Conservation (phyloP, 2,329 filamentous ascomycete genomes). For the Dendryphion nanum region DNA sequence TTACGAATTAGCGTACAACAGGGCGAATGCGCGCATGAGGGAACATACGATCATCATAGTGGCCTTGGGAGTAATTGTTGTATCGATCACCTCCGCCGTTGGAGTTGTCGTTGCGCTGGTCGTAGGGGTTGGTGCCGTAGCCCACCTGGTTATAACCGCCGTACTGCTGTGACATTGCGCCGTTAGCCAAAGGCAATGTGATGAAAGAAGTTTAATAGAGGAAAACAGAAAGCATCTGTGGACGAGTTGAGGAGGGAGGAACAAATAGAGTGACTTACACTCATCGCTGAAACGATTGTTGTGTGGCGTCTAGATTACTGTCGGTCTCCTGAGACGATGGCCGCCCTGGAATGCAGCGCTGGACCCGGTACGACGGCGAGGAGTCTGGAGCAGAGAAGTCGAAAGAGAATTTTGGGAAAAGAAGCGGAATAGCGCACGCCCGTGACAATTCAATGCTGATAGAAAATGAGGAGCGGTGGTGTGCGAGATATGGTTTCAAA, state of each 20-base stretch:
- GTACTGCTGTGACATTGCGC: conserved; percentile 36
- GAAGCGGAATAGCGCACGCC: too few relatives aligned
- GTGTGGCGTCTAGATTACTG: conserved; percentile 30
- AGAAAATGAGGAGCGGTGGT: too few relatives aligned
- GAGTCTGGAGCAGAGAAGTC: too few relatives aligned
- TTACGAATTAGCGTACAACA: conserved; percentile 2
- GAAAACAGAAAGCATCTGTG: conserved; percentile 9
- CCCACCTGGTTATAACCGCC: conserved; percentile 42
- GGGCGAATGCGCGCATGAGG: not conserved
- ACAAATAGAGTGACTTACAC: conserved; percentile 29
- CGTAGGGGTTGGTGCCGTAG: conserved; percentile 45
- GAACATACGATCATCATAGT: conserved; percentile 31
- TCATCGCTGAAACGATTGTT: conserved; percentile 38
- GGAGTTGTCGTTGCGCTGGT: conserved; percentile 34
- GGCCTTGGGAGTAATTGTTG: conserved; percentile 52
- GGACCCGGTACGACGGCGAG: too few relatives aligned
- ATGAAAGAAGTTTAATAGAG: not conserved
- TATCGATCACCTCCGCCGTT: conserved; percentile 43
- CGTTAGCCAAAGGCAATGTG: conserved; percentile 10
- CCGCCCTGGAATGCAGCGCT: conserved; percentile 9
- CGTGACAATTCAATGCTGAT: too few relatives aligned
- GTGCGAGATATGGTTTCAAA: too few relatives aligned
- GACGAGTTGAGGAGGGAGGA: conserved; percentile 7
- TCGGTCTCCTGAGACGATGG: conserved; percentile 35
- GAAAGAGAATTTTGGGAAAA: too few relatives aligned